Percentiles rank a stretch among this genome's conserved stretches.
These are phyloP conservation scores for Paxillus involutus DNA, from an alignment of 768 basidiomycete species.

Conservation along the genomic window DNA sequence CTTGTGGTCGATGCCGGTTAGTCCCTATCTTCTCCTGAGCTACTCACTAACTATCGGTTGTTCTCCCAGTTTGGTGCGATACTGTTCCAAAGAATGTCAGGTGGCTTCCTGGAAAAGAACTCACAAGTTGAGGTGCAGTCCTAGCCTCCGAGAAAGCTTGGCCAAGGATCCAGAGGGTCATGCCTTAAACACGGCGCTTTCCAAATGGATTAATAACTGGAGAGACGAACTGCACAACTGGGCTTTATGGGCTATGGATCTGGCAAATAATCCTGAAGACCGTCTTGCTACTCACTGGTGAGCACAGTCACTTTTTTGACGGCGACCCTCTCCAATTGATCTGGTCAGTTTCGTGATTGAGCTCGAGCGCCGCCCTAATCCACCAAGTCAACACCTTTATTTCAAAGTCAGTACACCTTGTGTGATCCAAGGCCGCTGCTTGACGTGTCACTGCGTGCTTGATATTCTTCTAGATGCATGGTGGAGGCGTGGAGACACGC, in stretches of 20 bases:
- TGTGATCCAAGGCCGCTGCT: background rate
- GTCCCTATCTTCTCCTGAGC: background rate
- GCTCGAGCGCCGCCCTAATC: constrained; percentile 16
- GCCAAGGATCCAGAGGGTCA: constrained; percentile 12
- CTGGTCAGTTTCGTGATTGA: constrained; percentile 20
- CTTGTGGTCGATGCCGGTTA: constrained; percentile 18
- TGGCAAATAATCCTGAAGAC: constrained; percentile 24
- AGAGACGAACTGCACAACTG: constrained; percentile 17
- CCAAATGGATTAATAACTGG: constrained; percentile 28
- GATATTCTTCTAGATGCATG: constrained; percentile 17
- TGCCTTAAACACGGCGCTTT: constrained; percentile 20
- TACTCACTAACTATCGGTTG: background rate
- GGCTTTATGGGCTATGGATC: constrained; percentile 23
- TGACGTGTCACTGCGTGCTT: background rate
- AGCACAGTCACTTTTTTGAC: background rate
- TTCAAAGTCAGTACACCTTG: constrained; percentile 18
- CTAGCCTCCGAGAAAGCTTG: constrained; percentile 9
- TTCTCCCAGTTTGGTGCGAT: constrained; percentile 23
- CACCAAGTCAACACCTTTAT: constrained; percentile 11
- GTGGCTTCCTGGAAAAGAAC: constrained; percentile 26
- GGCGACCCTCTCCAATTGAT: background rate
- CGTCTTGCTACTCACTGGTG: constrained; percentile 27
- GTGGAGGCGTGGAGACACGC: constrained; percentile 23
- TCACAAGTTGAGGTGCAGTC: constrained; percentile 22
- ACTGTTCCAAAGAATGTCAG: constrained; percentile 31